Percentiles rank a stretch among this genome's conserved stretches.
These are phyloP conservation scores for Hymenoscyphus linearis DNA, from an alignment of 2,329 filamentous ascomycete genomes.

Conservation along the genomic window DNA sequence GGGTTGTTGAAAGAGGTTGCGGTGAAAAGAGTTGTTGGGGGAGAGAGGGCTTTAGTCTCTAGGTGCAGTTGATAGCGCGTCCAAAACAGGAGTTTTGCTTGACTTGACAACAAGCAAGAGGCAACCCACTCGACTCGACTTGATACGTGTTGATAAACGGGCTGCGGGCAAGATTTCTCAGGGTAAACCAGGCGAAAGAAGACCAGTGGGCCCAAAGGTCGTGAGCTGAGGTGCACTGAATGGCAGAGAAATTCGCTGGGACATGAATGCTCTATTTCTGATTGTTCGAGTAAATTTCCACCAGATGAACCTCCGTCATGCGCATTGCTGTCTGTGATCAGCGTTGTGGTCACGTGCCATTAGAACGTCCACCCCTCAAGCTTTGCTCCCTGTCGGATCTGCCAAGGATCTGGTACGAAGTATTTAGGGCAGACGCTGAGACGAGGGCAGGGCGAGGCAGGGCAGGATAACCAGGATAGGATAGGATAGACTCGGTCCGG, in stretches of 20 bases:
- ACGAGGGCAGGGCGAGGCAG: no score
- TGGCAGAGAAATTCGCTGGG: neutral
- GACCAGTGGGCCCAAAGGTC: neutral
- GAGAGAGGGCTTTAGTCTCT: neutral
- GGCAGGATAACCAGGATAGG: no score
- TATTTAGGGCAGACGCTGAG: no score
- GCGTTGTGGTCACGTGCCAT: neutral
- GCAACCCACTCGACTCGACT: neutral
- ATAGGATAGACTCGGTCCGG: neutral
- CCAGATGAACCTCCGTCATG: neutral
- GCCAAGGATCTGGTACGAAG: neutral
- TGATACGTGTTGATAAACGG: neutral
- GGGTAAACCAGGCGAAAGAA: neutral
- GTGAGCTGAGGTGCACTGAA: neutral
- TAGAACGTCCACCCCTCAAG: no score
- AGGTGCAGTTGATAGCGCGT: neutral
- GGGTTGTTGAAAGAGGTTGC: constrained; percentile 12
- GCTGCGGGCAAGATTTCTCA: neutral
- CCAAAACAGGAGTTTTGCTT: neutral
- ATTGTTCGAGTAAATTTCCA: neutral
- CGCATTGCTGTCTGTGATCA: neutral
- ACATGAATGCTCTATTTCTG: neutral
- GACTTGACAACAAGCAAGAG: neutral
- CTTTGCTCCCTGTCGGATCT: neutral
- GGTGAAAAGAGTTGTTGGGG: neutral